phyloP scores from a whole-genome alignment of 1,284 basidiomycete species.

The Moniliella sp. region DNA sequence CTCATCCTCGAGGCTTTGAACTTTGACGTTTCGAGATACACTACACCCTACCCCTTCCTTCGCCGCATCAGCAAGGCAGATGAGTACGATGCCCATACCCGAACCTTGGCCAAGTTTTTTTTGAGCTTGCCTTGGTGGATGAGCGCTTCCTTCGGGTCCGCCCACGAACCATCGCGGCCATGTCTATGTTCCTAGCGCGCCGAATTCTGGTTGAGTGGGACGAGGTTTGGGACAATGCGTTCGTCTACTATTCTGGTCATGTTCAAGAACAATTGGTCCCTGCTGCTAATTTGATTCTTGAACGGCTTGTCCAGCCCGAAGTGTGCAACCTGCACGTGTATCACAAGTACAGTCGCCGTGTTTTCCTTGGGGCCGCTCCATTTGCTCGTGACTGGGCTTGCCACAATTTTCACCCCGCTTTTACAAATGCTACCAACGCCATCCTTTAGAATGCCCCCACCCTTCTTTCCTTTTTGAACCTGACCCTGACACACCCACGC shows the following conservation, averaged over 20 bases:
- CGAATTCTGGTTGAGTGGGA: slow-evolving; percentile 1
- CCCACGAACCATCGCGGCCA: slow-evolving; percentile 80
- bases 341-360: slow-evolving; percentile 90
- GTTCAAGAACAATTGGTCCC: slow-evolving; percentile 69
- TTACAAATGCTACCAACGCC: too few species aligned
- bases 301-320: slow-evolving; percentile 56
- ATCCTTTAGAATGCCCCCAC: too few species aligned
- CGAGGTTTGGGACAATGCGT: slow-evolving; percentile 53
- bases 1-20: slow-evolving; percentile 47
- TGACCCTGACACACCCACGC: too few species aligned
- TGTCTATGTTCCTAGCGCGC: slow-evolving; percentile 55
- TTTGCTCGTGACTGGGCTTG: slow-evolving; percentile 39
- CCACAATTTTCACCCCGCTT: too few species aligned
- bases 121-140: slow-evolving; percentile 83
- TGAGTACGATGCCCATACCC: slow-evolving; percentile 84
- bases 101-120: slow-evolving; percentile 77
- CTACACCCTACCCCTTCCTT: slow-evolving; percentile 98
- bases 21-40: slow-evolving; percentile 87
- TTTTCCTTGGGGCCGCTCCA: slow-evolving; percentile 54
- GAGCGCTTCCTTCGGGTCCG: slow-evolving; percentile 78
- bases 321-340: slow-evolving; percentile 72
- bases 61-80: slow-evolving; percentile 87
- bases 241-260: slow-evolving; percentile 78
- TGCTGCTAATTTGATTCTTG: slow-evolving; percentile 61
- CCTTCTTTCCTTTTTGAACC: too few species aligned